Evolutionary conservation across 352 stramenopile genomes (phyloP).

Genomic region (Thalassiosira mediterranea): DNA sequence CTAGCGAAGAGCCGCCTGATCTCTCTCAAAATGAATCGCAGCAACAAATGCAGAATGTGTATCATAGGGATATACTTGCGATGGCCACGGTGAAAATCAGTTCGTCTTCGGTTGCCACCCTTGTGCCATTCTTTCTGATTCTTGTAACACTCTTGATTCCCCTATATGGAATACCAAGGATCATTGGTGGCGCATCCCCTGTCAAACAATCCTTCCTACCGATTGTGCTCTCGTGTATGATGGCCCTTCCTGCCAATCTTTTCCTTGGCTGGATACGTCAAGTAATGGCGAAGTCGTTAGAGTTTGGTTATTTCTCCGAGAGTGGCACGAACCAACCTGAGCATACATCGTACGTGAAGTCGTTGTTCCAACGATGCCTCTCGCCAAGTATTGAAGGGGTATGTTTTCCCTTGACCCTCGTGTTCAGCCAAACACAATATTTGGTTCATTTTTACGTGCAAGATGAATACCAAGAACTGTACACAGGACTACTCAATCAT

Average conservation of each 20-base stretch:
- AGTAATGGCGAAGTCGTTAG: not conserved
- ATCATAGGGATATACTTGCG: no score
- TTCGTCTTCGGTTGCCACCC: no score
- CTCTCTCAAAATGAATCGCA: no score
- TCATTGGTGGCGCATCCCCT: no score
- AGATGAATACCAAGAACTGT: not conserved
- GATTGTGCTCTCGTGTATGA: not conserved
- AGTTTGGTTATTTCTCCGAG: not conserved
- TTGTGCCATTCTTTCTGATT: no score
- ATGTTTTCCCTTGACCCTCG: not conserved
- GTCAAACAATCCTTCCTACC: not conserved
- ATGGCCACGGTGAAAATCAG: no score
- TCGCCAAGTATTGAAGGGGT: not conserved
- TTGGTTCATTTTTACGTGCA: not conserved
- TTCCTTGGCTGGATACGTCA: not conserved
- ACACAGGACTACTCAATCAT: not conserved
- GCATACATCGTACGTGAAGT: not conserved
- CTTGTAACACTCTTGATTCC: no score
- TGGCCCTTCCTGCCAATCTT: not conserved
- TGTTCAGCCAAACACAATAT: not conserved
- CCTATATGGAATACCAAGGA: no score
- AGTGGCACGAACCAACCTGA: not conserved
- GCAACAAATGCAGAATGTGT: no score
- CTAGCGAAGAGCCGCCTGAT: no score
- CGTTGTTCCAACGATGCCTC: not conserved